Evolutionary conservation across 768 basidiomycete species (phyloP).

Genomic region (Boletus pseudopeckii): DNA sequence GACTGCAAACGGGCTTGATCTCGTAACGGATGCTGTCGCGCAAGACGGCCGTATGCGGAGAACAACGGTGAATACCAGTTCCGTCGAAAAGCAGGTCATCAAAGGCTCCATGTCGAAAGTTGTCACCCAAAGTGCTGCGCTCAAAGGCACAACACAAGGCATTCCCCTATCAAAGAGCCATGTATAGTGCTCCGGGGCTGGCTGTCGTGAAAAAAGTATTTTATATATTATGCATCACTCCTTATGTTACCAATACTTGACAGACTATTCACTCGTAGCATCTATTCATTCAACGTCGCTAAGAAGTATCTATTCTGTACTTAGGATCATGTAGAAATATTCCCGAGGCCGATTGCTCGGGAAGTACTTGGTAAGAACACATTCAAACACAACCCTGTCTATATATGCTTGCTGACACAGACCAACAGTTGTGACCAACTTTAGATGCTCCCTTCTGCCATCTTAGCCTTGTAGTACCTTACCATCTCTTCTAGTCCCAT

Average conservation of each 20-base stretch:
- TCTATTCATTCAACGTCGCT: constrained; percentile 7
- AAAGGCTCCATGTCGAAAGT: constrained; percentile 57
- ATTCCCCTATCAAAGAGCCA: constrained; percentile 12
- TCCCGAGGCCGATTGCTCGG: not conserved
- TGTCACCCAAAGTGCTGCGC: constrained; percentile 29
- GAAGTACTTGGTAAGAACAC: not conserved
- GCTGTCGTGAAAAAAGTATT: constrained; percentile 15
- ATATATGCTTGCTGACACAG: not conserved
- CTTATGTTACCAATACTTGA: constrained; percentile 13
- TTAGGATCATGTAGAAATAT: constrained; percentile 14
- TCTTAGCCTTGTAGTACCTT: constrained; percentile 86
- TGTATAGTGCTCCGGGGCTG: not conserved
- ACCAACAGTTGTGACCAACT: not conserved
- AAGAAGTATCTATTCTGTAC: constrained; percentile 11
- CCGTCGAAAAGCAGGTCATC: constrained; percentile 48
- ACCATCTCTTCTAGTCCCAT: constrained; percentile 97
- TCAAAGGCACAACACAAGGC: constrained; percentile 11
- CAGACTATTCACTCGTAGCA: constrained; percentile 3
- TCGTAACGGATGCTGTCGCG: constrained; percentile 34
- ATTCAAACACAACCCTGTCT: not conserved
- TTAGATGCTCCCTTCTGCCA: constrained; percentile 79
- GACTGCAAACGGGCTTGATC: constrained; percentile 37
- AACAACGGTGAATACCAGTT: constrained; percentile 33
- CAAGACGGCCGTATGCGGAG: constrained; percentile 42
- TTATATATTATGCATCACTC: constrained; percentile 4